Conservation (phyloP, 345 rosid genomes). For the Melastoma malabathricum region DNA sequence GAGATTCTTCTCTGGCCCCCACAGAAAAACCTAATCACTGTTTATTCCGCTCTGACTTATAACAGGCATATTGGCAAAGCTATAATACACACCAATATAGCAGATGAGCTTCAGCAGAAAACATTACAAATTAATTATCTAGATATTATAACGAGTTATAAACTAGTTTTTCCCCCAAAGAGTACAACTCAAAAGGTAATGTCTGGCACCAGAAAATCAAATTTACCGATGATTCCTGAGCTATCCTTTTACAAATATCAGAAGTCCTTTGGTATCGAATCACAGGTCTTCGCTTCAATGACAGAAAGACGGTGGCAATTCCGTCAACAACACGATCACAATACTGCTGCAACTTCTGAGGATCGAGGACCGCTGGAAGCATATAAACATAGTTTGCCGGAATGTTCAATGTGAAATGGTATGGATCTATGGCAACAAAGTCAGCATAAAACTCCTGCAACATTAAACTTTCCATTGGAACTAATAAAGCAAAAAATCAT, state of each 20-base stretch:
- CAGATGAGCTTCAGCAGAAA: no score
- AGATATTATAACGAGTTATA: no score
- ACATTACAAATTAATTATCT: no score
- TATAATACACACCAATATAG: no score
- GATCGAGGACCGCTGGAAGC: constrained; percentile 97
- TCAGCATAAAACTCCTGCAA: constrained; percentile 96
- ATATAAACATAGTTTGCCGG: constrained; percentile 71
- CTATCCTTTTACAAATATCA: constrained; percentile 90
- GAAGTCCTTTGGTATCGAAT: constrained; percentile 92
- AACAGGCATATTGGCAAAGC: no score
- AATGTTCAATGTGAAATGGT: constrained; percentile 75
- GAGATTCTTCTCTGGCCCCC: no score
- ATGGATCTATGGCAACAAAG: constrained; percentile 77
- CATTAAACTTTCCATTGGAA: constrained; percentile 12
- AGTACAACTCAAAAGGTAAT: no score
- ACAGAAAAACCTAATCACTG: no score
- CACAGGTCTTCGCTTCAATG: constrained; percentile 83
- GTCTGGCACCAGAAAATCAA: not conserved
- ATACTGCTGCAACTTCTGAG: constrained; percentile 74
- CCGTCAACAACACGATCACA: constrained; percentile 85
- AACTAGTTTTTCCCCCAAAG: no score
- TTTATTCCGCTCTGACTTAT: no score
- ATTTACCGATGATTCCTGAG: constrained; percentile 89
- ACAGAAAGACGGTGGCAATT: constrained; percentile 67
- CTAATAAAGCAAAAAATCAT: constrained; percentile 7